Base-by-base conservation (phyloP, 1,139 yeast genomes). In the Blastobotrys persicus region DNA sequence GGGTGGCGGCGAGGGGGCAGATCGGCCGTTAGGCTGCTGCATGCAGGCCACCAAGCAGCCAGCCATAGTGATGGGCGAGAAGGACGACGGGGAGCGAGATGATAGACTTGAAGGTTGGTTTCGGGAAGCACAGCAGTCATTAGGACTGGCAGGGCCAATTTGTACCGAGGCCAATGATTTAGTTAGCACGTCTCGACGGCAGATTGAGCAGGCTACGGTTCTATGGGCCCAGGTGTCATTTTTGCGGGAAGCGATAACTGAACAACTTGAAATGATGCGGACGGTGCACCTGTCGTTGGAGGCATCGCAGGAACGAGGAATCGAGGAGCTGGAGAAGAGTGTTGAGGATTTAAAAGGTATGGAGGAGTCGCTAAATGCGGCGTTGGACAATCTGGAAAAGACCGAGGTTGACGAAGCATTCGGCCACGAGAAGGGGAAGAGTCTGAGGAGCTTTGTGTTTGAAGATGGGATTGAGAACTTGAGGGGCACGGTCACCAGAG, bases 371-470 rank as follows among this genome's bases (percentile, higher is more conserved):
- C 64, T 78, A 35, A 61, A 64, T 13, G 44, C 51, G 0, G 67
- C 66, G 17, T 56, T 73, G 35, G 51, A 55, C 1, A 56, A 56
- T 4, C 57, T 78, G 44, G 67, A 67, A 23, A 54, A 54, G 2
- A 54, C 71, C n/a, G 41, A 56, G 5, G 59, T 66, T 18, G 70
- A 66, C 53, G 50, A 59, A 13, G 62, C 66, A 3, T 59, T 69
- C 42, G 52, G n/a, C 41, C 52, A 31, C 45, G 56, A 46, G 43
- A 53, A 17, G 48, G 55, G 17, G 35, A 45, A 4, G 26, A 67
- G 62, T 6, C 60, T 78, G 32, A 69, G 70, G 34, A 76, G 75
- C 47, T 78, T 75, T 57, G 74, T 78, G 1, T 73, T 77, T 2
- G 71, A 65, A 42, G 72, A 70, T 3, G 73, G 73, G 31, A 59